phyloP scores from a whole-genome alignment of 805 yeast species.

The Zygoascus bituminiphila region DNA sequence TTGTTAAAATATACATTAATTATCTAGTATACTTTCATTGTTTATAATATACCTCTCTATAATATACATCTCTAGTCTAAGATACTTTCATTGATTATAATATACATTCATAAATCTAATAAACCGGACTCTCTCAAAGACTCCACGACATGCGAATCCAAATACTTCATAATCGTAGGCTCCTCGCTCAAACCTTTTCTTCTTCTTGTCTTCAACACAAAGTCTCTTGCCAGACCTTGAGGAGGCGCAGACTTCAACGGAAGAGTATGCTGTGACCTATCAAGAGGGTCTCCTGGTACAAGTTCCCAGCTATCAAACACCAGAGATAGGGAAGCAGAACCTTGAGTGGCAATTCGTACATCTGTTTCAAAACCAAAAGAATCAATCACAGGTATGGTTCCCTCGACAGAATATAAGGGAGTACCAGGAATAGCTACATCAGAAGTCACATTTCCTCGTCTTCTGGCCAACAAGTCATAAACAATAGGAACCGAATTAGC shows the following conservation, averaged over 20 bases:
- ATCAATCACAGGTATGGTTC: constrained; percentile 78
- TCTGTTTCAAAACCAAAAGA: constrained; percentile 87
- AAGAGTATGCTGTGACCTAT: constrained; percentile 52
- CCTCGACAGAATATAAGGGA: constrained; percentile 51
- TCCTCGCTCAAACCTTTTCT: constrained; percentile 80
- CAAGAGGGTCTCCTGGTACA: constrained; percentile 91
- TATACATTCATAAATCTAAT: constrained; percentile 11
- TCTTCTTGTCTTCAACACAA: constrained; percentile 77
- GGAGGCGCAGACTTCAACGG: constrained; percentile 67
- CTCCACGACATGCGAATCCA: constrained; percentile 51
- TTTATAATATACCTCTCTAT: no score
- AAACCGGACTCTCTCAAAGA: constrained; percentile 47
- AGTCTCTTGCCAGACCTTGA: constrained; percentile 73
- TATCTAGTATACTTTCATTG: constrained; percentile 5
- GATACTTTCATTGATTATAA: no score
- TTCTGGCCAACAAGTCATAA: constrained; percentile 41
- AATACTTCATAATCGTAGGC: constrained; percentile 55
- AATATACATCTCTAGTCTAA: background rate
- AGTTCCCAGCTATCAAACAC: constrained; percentile 63
- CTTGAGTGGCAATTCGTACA: constrained; percentile 65
- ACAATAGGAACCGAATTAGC: constrained; percentile 41
- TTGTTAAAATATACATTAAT: background rate
- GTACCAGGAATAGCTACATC: constrained; percentile 63
- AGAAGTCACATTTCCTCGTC: constrained; percentile 60
- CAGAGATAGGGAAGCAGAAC: constrained; percentile 63